Base-by-base conservation (phyloP, 805 yeast genomes). In the Candida takata region DNA sequence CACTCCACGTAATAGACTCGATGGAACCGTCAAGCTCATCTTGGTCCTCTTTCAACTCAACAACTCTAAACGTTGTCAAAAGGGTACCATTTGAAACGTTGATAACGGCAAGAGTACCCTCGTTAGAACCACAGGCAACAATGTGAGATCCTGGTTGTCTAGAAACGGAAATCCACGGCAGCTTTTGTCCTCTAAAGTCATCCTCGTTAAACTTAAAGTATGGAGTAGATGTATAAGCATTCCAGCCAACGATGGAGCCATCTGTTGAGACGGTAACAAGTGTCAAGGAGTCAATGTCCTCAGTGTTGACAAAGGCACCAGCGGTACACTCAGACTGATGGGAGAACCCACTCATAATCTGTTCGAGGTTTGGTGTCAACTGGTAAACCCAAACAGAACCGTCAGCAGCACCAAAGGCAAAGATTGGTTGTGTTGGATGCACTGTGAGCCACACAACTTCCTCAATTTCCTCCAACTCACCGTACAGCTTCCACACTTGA, bases 301-400 rank as follows among this genome's bases (percentile, higher is more conserved):
- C 70, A 18, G 66, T 56, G 47, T 80, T 73, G 29, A 82, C 72
- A 56, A 92, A 92, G 13, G 65, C 69, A 36, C 95, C 97, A 44
- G 70, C 75, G 21, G 88, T 83, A 55, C 90, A 79, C 48, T 88
- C 92, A 39, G 72, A 60, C 39, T 83, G 77, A 61, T 90, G 97
- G 14, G 80, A 76, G 53, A 80, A 83, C 3, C 90, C 92, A 31
- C 80, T 68, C 80, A 84, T 79, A 25, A 84, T 61, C 54, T 79
- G 83, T 39, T 77, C 85, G 35, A 83, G 60, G 9, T 72, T 59
- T 34, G 81, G 73, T 17, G 61, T 58, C 27, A 88, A 70, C 52
- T 80, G 84, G 55, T 87, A 92, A 19, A 81, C 85, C 95, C 96
- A 90, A 4, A 88, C 94, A 0, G 95, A 81, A 3, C 98, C 98